phyloP scores from a whole-genome alignment of 1,284 basidiomycete species.

The Volvariella volvacea region DNA sequence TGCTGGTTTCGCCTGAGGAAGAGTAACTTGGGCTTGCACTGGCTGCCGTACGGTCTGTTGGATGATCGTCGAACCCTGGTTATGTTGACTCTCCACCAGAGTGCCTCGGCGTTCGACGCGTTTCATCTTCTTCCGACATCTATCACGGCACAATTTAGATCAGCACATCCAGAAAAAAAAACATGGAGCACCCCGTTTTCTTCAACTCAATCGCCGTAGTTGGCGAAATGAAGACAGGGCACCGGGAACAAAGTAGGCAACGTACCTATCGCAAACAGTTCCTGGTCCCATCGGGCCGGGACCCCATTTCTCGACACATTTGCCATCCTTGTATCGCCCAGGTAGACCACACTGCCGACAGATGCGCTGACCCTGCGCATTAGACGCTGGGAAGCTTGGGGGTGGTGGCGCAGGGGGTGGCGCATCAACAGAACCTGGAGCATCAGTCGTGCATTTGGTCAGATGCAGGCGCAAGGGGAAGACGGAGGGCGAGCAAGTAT shows the following conservation, averaged over 20 bases:
- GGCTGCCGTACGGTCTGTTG: background rate
- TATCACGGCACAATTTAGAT: conserved; percentile 15
- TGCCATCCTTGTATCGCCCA: conserved; percentile 71
- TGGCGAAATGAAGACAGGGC: conserved; percentile 4
- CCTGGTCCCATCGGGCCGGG: conserved; percentile 78
- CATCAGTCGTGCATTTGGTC: conserved; percentile 6
- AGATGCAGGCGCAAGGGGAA: background rate
- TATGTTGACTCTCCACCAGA: conserved; percentile 36
- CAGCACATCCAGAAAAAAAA: conserved; percentile 1
- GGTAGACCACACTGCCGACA: conserved; percentile 66
- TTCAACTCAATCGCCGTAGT: background rate
- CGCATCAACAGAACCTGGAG: conserved; percentile 8
- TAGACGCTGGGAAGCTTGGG: conserved; percentile 44
- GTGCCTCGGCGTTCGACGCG: conserved; percentile 71
- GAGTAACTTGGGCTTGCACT: conserved; percentile 1
- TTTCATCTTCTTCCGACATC: conserved; percentile 82
- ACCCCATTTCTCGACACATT: conserved; percentile 84
- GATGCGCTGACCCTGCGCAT: conserved; percentile 61
- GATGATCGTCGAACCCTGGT: background rate
- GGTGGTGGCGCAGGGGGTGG: conserved; percentile 16
- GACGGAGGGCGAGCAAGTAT: background rate
- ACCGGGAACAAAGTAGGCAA: conserved; percentile 9
- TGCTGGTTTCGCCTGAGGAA: background rate
- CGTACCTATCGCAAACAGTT: conserved; percentile 73
- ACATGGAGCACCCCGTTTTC: background rate